Evolutionary conservation across 495 filamentous ascomycete species (phyloP), one percentile per base, ranked within the genome.

Genomic region (Hypoxylon fragiforme): DNA sequence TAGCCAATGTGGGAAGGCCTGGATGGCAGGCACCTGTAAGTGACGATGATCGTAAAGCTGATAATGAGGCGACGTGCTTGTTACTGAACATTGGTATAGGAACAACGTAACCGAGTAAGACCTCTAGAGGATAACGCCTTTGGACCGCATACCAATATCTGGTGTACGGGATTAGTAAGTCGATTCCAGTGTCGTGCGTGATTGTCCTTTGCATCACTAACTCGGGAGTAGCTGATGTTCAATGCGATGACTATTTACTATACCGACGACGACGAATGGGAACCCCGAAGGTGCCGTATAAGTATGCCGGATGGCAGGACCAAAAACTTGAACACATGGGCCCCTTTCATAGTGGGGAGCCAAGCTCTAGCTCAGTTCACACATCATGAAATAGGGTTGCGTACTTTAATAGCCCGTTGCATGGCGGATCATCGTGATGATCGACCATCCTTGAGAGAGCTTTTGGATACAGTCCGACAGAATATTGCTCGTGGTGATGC

Each of bases 131-230:
- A 24, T 3, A 20, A 32, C 2, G 44, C 49, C 3, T 50, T 60
- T 12, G 57, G 57, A 41, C 40, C 45, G 6, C 57, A 60, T 26
- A 60, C 57, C 19, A 60, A 60, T 41, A 42, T 60, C 44, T 60
- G 57, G 57, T 40, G 50, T 13, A 31, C 28, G 6, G 57, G 57
- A 42, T 18, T 44, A 1, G 57, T 60, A 50, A 21, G 57, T 46
- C n/a, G 36, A 16, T 21, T n/a, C 14, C 3, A 34, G 31, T 12
- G 31, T 34, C 8, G 26, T 11, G 26, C 26, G 11, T 30, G 26
- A 30, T 34, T n/a, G 11, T 34, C 9, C 11, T 3, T 3, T 7
- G 3, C 9, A 34, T n/a, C 8, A 30, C 30, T 45, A 15, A 48
- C 48, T 18, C 6, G n/a, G 19, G 11, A 28, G 15, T 20, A 60